phyloP scores from a whole-genome alignment of 2,329 filamentous ascomycete genomes.

The Fusarium caatingaense region DNA sequence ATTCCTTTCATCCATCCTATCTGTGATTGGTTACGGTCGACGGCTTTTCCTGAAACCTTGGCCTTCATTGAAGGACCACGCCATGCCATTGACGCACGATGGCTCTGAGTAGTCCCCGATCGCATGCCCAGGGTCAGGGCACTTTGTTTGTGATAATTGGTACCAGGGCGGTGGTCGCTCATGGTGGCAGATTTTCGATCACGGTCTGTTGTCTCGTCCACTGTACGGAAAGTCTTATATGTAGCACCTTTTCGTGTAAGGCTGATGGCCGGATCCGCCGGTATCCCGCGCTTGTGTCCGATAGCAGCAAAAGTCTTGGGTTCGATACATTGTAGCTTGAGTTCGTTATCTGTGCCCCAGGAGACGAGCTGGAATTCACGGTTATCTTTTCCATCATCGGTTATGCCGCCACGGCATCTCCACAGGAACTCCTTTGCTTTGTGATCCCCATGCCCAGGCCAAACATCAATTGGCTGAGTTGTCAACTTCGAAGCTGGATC shows the following conservation, averaged over 20 bases:
- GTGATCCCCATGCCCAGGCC: slow-evolving; percentile 70
- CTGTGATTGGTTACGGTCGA: slow-evolving; percentile 65
- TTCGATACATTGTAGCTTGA: slow-evolving; percentile 81
- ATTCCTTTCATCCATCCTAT: slow-evolving; percentile 78
- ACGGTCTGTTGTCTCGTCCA: slow-evolving; percentile 67
- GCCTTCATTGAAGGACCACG: slow-evolving; percentile 70
- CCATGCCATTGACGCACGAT: slow-evolving; percentile 58
- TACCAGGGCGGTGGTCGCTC: slow-evolving; percentile 67
- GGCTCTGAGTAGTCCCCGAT: slow-evolving; percentile 46
- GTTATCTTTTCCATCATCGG: slow-evolving; percentile 77
- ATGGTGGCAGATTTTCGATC: slow-evolving; percentile 72
- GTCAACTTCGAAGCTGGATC: slow-evolving; percentile 58
- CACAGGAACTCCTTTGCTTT: slow-evolving; percentile 93
- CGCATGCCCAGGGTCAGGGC: slow-evolving; percentile 59
- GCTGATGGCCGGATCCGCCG: slow-evolving; percentile 72
- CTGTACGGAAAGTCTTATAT: slow-evolving; percentile 86
- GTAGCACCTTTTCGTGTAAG: slow-evolving; percentile 84
- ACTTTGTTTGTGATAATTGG: slow-evolving; percentile 57
- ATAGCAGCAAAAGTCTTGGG: slow-evolving; percentile 73
- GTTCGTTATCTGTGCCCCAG: slow-evolving; percentile 87
- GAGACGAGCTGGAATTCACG: slow-evolving; percentile 94
- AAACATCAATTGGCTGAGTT: slow-evolving; percentile 65
- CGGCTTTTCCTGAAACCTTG: slow-evolving; percentile 56
- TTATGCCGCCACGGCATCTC: slow-evolving; percentile 78
- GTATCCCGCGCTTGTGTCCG: slow-evolving; percentile 77